Percentiles rank a stretch among this genome's conserved stretches.
Evolutionary conservation across 2,329 filamentous ascomycete species (phyloP).

Genomic region (Aspergillus fumigatiaffinis): DNA sequence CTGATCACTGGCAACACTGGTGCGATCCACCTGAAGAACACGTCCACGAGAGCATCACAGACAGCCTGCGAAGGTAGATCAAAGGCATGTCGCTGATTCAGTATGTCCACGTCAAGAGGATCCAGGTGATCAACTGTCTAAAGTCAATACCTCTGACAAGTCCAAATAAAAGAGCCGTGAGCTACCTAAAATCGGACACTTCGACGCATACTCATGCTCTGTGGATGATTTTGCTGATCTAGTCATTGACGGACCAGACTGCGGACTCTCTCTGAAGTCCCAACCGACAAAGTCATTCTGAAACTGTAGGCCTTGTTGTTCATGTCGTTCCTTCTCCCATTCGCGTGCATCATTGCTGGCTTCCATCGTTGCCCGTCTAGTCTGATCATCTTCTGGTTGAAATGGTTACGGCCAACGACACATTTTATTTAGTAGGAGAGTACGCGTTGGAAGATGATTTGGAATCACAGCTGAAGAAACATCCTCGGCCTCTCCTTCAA

Average conservation of each 20-base stretch:
- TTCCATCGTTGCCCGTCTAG: background rate
- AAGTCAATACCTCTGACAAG: background rate
- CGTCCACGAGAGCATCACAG: conserved; percentile 5
- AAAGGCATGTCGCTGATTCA: conserved; percentile 9
- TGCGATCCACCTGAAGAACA: conserved; percentile 12
- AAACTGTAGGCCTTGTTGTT: background rate
- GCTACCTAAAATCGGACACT: background rate
- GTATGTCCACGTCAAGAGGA: conserved; percentile 10
- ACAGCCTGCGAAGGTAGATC: conserved; percentile 2
- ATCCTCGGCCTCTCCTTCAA: background rate
- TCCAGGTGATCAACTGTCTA: conserved; percentile 3
- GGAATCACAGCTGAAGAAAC: background rate
- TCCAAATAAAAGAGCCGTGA: background rate
- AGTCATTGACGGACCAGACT: background rate
- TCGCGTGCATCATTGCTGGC: background rate
- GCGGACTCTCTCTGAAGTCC: background rate
- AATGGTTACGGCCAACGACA: background rate
- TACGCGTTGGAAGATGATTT: background rate
- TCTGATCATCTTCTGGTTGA: background rate
- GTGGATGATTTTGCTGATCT: too few species aligned
- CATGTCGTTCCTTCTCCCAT: too few species aligned
- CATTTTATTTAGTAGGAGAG: background rate
- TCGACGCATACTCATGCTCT: background rate
- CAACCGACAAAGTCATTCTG: background rate
- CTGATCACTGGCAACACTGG: conserved; percentile 11